phyloP scores from a whole-genome alignment of 192 early-diverging fungal species.

The Backusella mclennaniae region DNA sequence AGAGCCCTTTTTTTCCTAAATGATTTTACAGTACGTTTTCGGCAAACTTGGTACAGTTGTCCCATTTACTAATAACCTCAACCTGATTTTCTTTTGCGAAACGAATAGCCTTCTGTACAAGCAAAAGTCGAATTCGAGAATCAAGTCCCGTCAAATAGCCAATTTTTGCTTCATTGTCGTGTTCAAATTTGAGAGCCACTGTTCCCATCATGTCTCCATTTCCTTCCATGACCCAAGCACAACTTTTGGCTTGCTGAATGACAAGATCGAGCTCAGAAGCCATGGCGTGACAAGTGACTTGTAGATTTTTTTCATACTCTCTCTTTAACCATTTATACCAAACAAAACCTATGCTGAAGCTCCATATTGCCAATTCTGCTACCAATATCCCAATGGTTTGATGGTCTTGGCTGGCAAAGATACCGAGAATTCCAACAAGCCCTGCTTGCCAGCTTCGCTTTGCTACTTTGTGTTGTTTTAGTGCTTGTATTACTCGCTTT shows the following conservation, averaged over 20 bases:
- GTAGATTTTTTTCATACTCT: background rate
- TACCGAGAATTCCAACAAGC: slow-evolving; percentile 4
- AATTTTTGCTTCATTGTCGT: slow-evolving; percentile 16
- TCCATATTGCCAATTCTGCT: slow-evolving; percentile 12
- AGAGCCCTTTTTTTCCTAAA: background rate
- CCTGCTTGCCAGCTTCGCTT: slow-evolving; percentile 14
- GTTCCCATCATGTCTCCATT: slow-evolving; percentile 3
- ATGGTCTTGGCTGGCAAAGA: background rate
- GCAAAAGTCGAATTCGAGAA: background rate
- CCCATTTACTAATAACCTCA: slow-evolving; percentile 21
- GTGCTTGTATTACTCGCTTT: background rate
- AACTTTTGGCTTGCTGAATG: slow-evolving; percentile 2
- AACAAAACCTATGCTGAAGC: background rate
- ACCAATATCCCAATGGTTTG: background rate
- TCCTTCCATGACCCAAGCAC: slow-evolving; percentile 18
- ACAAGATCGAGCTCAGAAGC: background rate
- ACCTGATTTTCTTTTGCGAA: slow-evolving; percentile 21
- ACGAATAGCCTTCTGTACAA: slow-evolving; percentile 23
- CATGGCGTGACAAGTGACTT: background rate
- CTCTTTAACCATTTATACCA: slow-evolving; percentile 14
- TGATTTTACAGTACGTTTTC: slow-evolving; percentile 5
- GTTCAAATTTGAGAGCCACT: slow-evolving; percentile 1
- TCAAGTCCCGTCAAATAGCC: slow-evolving; percentile 2
- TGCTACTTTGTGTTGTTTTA: background rate
- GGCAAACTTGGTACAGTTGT: background rate